Evolutionary conservation across 495 filamentous ascomycete genomes (phyloP), one percentile per base, ranked within the genome.

Genomic region (Penicillium dipodomyicola): DNA sequence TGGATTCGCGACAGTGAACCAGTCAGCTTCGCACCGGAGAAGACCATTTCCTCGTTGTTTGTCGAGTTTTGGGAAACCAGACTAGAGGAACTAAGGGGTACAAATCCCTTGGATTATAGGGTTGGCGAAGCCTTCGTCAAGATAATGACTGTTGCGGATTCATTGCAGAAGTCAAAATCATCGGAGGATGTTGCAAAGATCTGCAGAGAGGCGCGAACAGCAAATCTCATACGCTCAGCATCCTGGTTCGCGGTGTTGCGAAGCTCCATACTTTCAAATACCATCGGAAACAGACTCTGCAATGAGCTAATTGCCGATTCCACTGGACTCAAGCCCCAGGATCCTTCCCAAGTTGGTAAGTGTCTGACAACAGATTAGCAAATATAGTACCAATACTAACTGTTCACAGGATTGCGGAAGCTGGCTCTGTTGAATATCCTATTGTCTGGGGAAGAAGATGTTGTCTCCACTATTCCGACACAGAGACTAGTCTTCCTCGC

Each of bases 401-500:
- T 44, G 25, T n/a, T 20, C 45, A 8, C 57, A 76, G 82, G 73
- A n/a, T 63, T 85, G 6, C 69, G 72, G 35, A 79, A 82, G 51
- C 65, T 88, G 8, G 71, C 82, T 23, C 60, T 87, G 15, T 69
- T 89, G 27, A 88, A 88, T 56, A 70, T 78, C 14, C 70, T 88
- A 4, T 46, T 88, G 4, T 70, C 77, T 7, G 77, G 70, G 70
- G 76, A 83, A 33, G 77, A 81, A 20, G 75, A 80, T 12, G 67
- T 77, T n/a, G 62, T 75, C 4, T 64, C 75, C 6, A 73, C 72
- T 17, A 78, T 96, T 46, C 88, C 90, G 15, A 88, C 88, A 29
- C 91, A 93, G 63, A 81, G 92, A 33, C 63, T 91, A 33, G 84
- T 97, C 3, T 91, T 96, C 65, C 84, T 92, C 23, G 80, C 92